Conservation (phyloP, 2,329 filamentous ascomycete genomes). For the Paraphaeosphaeria sporulosa region DNA sequence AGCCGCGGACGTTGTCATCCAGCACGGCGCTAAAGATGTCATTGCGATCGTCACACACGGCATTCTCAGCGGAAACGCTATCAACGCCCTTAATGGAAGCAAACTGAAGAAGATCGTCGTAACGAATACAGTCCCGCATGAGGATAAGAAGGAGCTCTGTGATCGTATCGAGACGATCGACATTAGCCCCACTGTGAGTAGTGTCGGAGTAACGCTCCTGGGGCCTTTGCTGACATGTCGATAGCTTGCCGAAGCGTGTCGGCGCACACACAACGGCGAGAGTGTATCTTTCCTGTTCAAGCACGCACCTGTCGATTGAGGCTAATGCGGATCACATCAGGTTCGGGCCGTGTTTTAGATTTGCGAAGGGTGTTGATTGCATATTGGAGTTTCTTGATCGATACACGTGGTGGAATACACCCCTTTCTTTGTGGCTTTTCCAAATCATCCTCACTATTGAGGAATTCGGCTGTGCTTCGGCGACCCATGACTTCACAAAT, state of each 20-base stretch:
- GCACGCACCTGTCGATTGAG: slow-evolving; percentile 65
- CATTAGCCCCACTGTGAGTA: slow-evolving; percentile 76
- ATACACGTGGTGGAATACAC: background rate
- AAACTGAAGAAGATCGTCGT: slow-evolving; percentile 81
- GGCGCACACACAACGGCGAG: slow-evolving; percentile 75
- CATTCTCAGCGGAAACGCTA: slow-evolving; percentile 86
- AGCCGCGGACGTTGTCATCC: slow-evolving; percentile 86
- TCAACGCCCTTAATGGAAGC: slow-evolving; percentile 83
- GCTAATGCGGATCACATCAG: slow-evolving; percentile 7
- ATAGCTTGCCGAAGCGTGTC: slow-evolving; percentile 72
- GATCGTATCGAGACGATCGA: slow-evolving; percentile 88
- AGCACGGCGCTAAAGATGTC: slow-evolving; percentile 85
- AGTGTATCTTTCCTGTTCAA: slow-evolving; percentile 75
- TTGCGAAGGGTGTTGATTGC: background rate
- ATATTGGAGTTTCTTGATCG: background rate
- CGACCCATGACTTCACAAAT: background rate
- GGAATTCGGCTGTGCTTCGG: background rate
- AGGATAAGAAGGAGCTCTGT: slow-evolving; percentile 81
- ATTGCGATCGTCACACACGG: slow-evolving; percentile 96
- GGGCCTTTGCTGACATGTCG: slow-evolving; percentile 21
- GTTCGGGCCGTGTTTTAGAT: slow-evolving; percentile 13
- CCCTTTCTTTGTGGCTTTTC: background rate
- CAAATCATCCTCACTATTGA: background rate
- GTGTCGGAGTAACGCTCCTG: slow-evolving; percentile 5
- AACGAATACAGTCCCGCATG: slow-evolving; percentile 85